These are phyloP conservation scores for Sclerotiophoma versabilis DNA, from an alignment of 2,329 filamentous ascomycete genomes.

Conservation along the genomic window DNA sequence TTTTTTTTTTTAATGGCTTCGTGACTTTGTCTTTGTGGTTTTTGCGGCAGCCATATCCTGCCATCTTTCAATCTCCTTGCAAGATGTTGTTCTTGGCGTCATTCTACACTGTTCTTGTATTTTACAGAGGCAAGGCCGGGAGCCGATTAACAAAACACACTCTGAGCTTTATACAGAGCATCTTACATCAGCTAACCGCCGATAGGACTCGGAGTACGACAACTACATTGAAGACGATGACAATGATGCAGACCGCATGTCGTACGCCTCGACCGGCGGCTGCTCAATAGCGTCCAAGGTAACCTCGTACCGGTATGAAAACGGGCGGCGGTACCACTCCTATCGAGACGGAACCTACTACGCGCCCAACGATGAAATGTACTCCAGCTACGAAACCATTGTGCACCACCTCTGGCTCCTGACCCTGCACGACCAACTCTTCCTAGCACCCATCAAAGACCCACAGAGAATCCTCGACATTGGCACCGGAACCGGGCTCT, in stretches of 20 bases:
- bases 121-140: too few relatives aligned
- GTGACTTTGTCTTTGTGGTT: background rate
- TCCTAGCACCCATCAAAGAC: slow-evolving; percentile 40
- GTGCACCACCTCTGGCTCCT: slow-evolving; percentile 47
- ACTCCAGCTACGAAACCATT: slow-evolving; percentile 37
- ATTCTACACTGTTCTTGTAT: too few relatives aligned
- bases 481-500: slow-evolving; percentile 46
- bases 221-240: slow-evolving; percentile 32
- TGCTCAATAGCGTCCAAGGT: slow-evolving; percentile 50
- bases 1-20: background rate
- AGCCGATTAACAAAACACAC: too few relatives aligned
- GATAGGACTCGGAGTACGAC: slow-evolving; percentile 36
- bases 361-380: slow-evolving; percentile 43
- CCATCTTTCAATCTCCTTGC: background rate
- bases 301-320: slow-evolving; percentile 50
- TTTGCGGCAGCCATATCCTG: background rate
- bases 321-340: slow-evolving; percentile 46
- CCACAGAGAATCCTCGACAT: slow-evolving; percentile 45
- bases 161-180: too few relatives aligned
- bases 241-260: slow-evolving; percentile 34
- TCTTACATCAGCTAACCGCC: background rate
- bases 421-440: slow-evolving; percentile 45
- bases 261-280: slow-evolving; percentile 42
- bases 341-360: slow-evolving; percentile 47
- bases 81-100: too few relatives aligned